These are phyloP conservation scores for Populus deltoides DNA, from an alignment of 345 rosid species.

Conservation along the genomic window DNA sequence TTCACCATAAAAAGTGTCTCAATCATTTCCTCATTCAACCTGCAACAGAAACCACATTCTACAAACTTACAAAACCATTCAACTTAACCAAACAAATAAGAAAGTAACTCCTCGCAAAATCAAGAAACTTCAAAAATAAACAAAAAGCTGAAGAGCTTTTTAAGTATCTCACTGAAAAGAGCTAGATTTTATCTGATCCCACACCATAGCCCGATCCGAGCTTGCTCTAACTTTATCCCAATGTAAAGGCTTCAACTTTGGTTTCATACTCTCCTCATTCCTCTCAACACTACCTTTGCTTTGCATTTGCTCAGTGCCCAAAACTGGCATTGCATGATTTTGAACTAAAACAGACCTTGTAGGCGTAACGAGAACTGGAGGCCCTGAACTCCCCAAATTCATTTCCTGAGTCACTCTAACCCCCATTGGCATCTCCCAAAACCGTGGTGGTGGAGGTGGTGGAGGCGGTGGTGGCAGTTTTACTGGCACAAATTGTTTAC, in stretches of 20 bases:
- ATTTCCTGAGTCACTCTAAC: background rate
- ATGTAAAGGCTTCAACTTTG: slow-evolving; percentile 85
- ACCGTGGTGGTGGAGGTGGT: too few relatives aligned
- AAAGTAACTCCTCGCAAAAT: background rate
- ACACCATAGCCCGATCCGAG: slow-evolving; percentile 86
- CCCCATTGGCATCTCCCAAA: too few relatives aligned
- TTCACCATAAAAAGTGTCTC: slow-evolving; percentile 77
- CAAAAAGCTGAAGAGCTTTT: background rate
- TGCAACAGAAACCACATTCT: slow-evolving; percentile 32
- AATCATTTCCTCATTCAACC: slow-evolving; percentile 96
- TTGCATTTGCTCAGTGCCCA: slow-evolving; percentile 20
- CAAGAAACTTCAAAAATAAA: background rate
- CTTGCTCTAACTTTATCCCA: slow-evolving; percentile 98
- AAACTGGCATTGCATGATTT: slow-evolving; percentile 6
- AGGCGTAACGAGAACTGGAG: slow-evolving; percentile 41
- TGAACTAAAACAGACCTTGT: slow-evolving; percentile 34
- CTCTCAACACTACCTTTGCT: slow-evolving; percentile 31
- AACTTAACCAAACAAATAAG: background rate
- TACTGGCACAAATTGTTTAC: too few relatives aligned
- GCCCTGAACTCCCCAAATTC: slow-evolving; percentile 23
- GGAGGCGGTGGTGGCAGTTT: too few relatives aligned
- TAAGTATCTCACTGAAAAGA: slow-evolving; percentile 77
- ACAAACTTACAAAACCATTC: slow-evolving; percentile 6
- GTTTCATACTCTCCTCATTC: slow-evolving; percentile 52
- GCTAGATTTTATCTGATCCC: slow-evolving; percentile 91